Conservation (phyloP, 2,329 filamentous ascomycete species). For the Alternaria panax region DNA sequence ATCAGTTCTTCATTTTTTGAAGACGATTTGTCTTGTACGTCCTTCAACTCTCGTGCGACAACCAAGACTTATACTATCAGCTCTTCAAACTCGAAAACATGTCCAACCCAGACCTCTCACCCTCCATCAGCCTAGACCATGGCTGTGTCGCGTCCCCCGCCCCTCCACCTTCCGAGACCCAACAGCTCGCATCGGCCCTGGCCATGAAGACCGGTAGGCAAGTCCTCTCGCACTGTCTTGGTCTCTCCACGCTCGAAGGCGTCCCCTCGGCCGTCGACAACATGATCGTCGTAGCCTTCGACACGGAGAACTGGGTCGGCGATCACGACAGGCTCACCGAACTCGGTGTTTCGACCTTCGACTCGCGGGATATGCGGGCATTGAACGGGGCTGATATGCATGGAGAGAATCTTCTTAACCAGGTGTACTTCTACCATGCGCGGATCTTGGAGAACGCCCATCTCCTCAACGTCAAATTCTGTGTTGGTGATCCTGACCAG, state of each 20-base stretch:
- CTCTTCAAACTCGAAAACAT: neutral
- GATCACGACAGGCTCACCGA: conserved; percentile 18
- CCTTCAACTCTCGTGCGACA: neutral
- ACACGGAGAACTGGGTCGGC: conserved; percentile 19
- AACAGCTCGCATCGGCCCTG: neutral
- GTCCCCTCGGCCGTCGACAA: conserved; percentile 5
- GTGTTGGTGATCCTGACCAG: conserved; percentile 13
- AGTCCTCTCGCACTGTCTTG: conserved; percentile 9
- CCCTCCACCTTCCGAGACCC: neutral
- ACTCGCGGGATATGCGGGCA: conserved; percentile 13
- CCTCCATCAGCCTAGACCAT: neutral
- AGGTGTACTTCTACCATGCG: conserved; percentile 25
- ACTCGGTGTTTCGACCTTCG: conserved; percentile 22
- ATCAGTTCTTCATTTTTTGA: neutral
- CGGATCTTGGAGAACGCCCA: conserved; percentile 17
- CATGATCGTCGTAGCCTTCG: conserved; percentile 18
- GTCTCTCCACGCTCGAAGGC: neutral
- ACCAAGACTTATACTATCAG: neutral
- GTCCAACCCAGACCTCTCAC: neutral
- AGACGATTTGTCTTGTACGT: neutral
- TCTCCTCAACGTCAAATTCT: conserved; percentile 16
- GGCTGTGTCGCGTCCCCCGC: neutral
- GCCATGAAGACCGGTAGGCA: neutral
- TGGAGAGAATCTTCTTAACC: conserved; percentile 21
- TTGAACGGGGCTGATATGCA: conserved; percentile 5